These are phyloP conservation scores for Actinomortierella ambigua DNA, from an alignment of 371 early-diverging fungal genomes.

Conservation along the genomic window DNA sequence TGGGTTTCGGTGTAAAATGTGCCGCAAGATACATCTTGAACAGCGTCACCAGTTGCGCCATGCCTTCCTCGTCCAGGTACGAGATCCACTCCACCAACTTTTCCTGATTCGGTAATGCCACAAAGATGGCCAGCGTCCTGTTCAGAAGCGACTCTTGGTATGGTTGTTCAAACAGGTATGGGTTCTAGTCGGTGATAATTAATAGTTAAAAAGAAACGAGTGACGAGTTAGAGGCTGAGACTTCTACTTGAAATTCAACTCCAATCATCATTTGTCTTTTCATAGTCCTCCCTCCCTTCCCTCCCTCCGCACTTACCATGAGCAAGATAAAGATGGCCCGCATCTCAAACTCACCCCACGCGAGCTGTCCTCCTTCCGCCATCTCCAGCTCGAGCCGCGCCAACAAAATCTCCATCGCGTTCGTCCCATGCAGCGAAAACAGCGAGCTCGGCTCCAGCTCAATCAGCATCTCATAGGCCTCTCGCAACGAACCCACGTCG, in stretches of 20 bases:
- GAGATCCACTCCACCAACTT: slow-evolving; percentile 55
- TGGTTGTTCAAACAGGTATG: slow-evolving; percentile 50
- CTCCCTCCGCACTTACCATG: slow-evolving; percentile 31
- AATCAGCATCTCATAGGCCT: slow-evolving; percentile 50
- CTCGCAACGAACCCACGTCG: slow-evolving; percentile 51
- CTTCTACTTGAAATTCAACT: neutral
- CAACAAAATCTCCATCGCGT: slow-evolving; percentile 58
- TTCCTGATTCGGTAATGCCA: slow-evolving; percentile 34
- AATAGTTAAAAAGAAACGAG: neutral
- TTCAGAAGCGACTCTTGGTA: slow-evolving; percentile 55
- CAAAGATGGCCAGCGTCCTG: slow-evolving; percentile 50
- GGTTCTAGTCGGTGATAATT: too few species aligned
- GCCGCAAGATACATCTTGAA: slow-evolving; percentile 45
- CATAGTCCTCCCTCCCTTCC: neutral
- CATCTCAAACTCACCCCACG: slow-evolving; percentile 42
- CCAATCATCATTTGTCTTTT: neutral
- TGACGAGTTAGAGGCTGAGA: neutral
- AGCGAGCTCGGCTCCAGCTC: slow-evolving; percentile 50
- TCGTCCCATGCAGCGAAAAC: slow-evolving; percentile 51
- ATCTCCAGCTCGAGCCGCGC: slow-evolving; percentile 56
- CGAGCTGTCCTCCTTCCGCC: slow-evolving; percentile 5
- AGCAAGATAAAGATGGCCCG: slow-evolving; percentile 50
- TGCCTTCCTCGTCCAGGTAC: slow-evolving; percentile 39
- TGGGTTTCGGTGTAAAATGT: slow-evolving; percentile 35
- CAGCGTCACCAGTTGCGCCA: slow-evolving; percentile 36